Conservation (phyloP, 2,329 filamentous ascomycete genomes). For the Juglanconis sp. region DNA sequence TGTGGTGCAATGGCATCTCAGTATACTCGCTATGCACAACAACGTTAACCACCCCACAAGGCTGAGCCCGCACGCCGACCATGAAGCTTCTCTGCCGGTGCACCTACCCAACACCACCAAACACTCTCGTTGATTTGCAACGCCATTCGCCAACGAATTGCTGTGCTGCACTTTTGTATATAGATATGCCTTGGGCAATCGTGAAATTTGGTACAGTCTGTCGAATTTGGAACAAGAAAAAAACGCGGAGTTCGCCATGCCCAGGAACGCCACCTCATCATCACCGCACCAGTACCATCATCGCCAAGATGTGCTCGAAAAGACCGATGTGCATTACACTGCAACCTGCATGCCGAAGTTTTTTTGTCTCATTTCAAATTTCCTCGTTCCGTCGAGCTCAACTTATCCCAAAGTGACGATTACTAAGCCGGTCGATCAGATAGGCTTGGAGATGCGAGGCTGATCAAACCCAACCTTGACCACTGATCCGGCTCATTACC, state of each 20-base stretch:
- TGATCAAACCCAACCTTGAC: neutral
- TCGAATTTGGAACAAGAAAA: neutral
- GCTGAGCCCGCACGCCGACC: neutral
- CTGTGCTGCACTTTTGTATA: neutral
- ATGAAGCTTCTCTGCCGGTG: no score
- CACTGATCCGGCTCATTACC: neutral
- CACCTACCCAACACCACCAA: no score
- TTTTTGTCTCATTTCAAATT: neutral
- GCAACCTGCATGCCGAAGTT: neutral
- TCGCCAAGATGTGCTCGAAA: neutral
- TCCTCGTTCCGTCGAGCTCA: neutral
- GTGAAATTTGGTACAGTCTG: neutral
- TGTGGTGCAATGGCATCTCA: neutral
- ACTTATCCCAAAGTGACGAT: neutral
- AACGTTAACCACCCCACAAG: no score
- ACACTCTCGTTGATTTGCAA: neutral
- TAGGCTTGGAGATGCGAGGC: neutral
- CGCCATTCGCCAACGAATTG: neutral
- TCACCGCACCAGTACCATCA: neutral
- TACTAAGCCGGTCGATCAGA: neutral
- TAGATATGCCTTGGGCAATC: neutral
- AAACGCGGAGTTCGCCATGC: slow-evolving; percentile 5
- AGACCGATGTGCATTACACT: neutral
- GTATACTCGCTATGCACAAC: no score
- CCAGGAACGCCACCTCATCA: slow-evolving; percentile 12